phyloP scores from a whole-genome alignment of 345 rosid genomes.

The Hypericum androsaemum region DNA sequence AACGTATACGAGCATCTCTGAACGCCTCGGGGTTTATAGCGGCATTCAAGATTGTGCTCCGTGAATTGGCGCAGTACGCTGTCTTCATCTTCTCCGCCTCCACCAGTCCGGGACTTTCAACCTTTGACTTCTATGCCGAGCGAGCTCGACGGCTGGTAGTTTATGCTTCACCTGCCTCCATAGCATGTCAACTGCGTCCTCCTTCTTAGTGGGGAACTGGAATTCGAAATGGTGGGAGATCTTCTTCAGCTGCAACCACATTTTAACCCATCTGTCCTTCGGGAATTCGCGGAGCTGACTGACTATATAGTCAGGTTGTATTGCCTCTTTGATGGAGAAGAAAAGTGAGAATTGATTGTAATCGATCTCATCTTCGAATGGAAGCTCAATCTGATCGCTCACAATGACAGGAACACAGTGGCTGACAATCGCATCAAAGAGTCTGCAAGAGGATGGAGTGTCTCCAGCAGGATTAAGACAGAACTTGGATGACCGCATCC shows the following conservation, averaged over 20 bases:
- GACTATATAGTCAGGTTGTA: conserved; percentile 60
- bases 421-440: conserved; percentile 81
- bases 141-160: conserved; percentile 51
- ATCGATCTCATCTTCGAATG: conserved; percentile 77
- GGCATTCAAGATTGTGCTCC: too few relatives aligned
- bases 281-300: conserved; percentile 53
- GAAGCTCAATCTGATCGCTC: conserved; percentile 76
- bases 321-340: conserved; percentile 60
- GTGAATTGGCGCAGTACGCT: too few relatives aligned
- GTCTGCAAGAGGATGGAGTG: conserved; percentile 85
- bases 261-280: conserved; percentile 58
- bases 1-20: too few relatives aligned
- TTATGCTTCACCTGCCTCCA: conserved; percentile 87
- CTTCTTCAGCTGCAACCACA: conserved; percentile 63
- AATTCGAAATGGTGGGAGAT: conserved; percentile 73
- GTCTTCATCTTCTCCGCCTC: conserved; percentile 31
- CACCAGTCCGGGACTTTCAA: conserved; percentile 87
- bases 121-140: conserved; percentile 63
- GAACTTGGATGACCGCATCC: conserved; percentile 81
- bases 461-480: conserved; percentile 91
- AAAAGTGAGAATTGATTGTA: conserved; percentile 64
- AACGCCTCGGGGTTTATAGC: too few relatives aligned
- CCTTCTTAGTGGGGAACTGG: conserved; percentile 68
- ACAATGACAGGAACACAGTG: conserved; percentile 81
- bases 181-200: conserved; percentile 66